Base-by-base conservation (phyloP, 495 filamentous ascomycete genomes). In the Cenococcum geophilum region DNA sequence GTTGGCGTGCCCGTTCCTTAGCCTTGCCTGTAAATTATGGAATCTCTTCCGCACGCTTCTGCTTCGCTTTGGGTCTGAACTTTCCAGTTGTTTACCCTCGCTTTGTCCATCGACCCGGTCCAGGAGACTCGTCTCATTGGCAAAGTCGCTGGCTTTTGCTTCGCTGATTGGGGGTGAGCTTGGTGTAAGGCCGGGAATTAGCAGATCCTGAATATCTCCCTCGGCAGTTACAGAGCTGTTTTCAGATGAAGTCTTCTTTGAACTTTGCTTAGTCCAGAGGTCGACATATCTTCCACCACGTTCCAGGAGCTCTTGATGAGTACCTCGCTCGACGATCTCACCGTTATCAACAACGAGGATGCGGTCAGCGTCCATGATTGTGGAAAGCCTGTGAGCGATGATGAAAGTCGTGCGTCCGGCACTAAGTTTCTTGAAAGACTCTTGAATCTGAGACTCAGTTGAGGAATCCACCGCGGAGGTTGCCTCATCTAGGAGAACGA, bases 381-480 rank as follows among this genome's bases (percentile, higher is more conserved):
- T 90, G 9, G 84, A 88, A 53, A 87, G 76, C 21, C 83, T 84
- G 73, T 87, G 86, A 11, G 71, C 73, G 45, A 74, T 72, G 22
- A 75, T 51, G 53, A 75, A 66, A 4, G 73, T 73, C n/a, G 74
- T 76, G 1, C 73, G 64, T 10, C 63, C 66, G 5, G 54, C 51
- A 20, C 60, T 65, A 25, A 76, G 45, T 36, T 62, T 43, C 65
- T 74, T 47, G 52, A 91, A 77, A 6, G 86, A 85, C 32, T 81
- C 76, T 69, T 91, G 89, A 47, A 92, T 89, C 57, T 82, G 76
- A 51, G 82, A 77, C 64, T 93, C 89, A 0, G 86, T 89, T 68
- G 76, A 70, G 12, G 76, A 75, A 63, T 85, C 82, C 25, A 85
- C 70, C 57, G 79, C 77, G 18, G 75, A 76, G 4, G 78, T 83